These are phyloP conservation scores for Diutina ranongensis DNA, from an alignment of 1,139 yeast species.

Conservation along the genomic window DNA sequence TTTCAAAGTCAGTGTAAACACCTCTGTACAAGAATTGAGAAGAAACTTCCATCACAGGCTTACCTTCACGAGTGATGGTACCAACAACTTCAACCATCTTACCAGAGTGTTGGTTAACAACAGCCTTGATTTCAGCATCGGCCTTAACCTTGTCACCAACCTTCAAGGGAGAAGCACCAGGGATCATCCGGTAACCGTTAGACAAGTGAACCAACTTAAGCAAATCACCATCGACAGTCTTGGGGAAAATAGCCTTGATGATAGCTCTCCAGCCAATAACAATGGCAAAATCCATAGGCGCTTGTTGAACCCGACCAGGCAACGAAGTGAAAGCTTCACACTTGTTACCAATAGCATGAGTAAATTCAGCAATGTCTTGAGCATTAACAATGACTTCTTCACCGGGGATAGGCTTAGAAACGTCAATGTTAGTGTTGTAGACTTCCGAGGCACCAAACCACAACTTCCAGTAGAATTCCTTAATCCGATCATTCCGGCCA, in stretches of 20 bases:
- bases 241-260: constrained; percentile 94
- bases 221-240: constrained; percentile 90
- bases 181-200: constrained; percentile 87
- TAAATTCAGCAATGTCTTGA: constrained; percentile 78
- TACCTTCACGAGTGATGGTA: constrained; percentile 54
- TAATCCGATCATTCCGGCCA: constrained; percentile 85
- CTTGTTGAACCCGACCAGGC: constrained; percentile 73
- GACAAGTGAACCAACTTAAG: constrained; percentile 89
- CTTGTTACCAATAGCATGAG: constrained; percentile 94
- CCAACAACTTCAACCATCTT: constrained; percentile 95
- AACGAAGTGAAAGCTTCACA: constrained; percentile 92
- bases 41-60: constrained; percentile 85
- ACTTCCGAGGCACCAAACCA: constrained; percentile 74
- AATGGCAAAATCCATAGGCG: constrained; percentile 99
- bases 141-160: constrained; percentile 81
- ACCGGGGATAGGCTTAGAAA: constrained; percentile 60
- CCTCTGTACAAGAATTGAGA: constrained; percentile 98
- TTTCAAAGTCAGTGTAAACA: constrained; percentile 70
- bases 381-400: constrained; percentile 60
- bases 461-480: constrained; percentile 92
- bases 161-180: constrained; percentile 84
- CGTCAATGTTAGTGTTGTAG: constrained; percentile 53
- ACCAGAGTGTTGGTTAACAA: constrained; percentile 84
- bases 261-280: constrained; percentile 98
- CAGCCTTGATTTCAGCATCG: constrained; percentile 77